phyloP scores from a whole-genome alignment of 2,329 filamentous ascomycete species.

The Aspergillus novofumigatus region DNA sequence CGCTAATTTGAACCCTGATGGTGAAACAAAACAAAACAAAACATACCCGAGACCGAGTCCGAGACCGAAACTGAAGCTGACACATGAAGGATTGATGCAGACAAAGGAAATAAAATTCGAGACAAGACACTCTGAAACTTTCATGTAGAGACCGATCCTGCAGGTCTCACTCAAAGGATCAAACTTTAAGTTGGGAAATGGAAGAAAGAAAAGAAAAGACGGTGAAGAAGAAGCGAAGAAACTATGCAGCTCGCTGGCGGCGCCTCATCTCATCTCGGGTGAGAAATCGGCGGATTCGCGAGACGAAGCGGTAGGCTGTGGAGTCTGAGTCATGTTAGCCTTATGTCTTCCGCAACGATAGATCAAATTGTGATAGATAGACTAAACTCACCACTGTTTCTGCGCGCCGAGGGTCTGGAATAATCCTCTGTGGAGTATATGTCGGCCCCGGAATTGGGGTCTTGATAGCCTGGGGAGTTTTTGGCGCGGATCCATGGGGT shows the following conservation, averaged over 20 bases:
- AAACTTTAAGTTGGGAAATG: background rate
- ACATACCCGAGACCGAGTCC: background rate
- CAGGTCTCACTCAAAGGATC: too few relatives aligned
- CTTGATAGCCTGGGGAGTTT: constrained; percentile 27
- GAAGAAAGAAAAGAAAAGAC: background rate
- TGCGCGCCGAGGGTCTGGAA: constrained; percentile 15
- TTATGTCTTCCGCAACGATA: constrained; percentile 13
- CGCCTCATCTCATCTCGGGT: constrained; percentile 28
- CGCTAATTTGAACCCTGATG: background rate
- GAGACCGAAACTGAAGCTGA: background rate
- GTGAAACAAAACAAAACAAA: background rate
- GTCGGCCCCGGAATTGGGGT: constrained; percentile 29
- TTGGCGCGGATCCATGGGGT: constrained; percentile 21
- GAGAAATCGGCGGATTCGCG: constrained; percentile 29
- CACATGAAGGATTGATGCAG: background rate
- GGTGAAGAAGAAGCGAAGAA: background rate
- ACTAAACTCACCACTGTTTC: constrained; percentile 26
- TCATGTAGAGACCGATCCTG: background rate
- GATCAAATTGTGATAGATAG: constrained; percentile 10
- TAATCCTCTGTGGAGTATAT: constrained; percentile 25
- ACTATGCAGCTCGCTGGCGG: constrained; percentile 13
- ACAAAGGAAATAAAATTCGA: background rate
- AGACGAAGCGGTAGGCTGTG: constrained; percentile 26
- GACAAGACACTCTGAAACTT: background rate
- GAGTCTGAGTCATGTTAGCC: constrained; percentile 16